Evolutionary conservation across 164 flowering plant genomes (phyloP).

Genomic region (Piper longum): DNA sequence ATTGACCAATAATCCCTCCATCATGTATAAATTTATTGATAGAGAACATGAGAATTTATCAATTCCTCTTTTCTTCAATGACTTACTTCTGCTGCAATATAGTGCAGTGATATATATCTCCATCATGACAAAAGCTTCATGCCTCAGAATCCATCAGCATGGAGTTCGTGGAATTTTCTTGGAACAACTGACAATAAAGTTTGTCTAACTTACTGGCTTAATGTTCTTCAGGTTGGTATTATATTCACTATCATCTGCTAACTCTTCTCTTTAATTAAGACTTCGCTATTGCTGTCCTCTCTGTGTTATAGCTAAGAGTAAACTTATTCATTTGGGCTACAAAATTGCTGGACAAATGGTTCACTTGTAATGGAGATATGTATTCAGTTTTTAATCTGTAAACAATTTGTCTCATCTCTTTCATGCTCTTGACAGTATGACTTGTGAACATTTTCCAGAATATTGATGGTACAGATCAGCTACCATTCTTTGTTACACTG

Average conservation of each 20-base stretch:
- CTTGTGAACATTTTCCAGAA: slow-evolving; percentile 38
- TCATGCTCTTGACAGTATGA: too few species aligned
- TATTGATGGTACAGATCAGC: slow-evolving; percentile 26
- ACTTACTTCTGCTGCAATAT: slow-evolving; percentile 6
- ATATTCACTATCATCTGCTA: not conserved
- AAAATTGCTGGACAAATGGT: too few species aligned
- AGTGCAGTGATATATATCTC: slow-evolving; percentile 77
- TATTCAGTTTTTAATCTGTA: too few species aligned
- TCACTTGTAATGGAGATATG: too few species aligned
- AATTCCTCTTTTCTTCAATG: not conserved
- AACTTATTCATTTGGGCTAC: too few species aligned
- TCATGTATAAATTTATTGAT: too few species aligned
- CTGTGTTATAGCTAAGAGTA: too few species aligned
- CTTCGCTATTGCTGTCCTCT: too few species aligned
- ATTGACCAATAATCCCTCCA: too few species aligned
- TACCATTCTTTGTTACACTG: slow-evolving; percentile 71
- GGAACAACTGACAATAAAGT: slow-evolving; percentile 53
- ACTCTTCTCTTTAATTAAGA: too few species aligned
- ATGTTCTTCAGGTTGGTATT: slow-evolving; percentile 68
- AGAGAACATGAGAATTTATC: not conserved
- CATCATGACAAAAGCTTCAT: slow-evolving; percentile 71
- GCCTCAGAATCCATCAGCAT: slow-evolving; percentile 86
- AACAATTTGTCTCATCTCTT: too few species aligned
- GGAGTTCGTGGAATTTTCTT: slow-evolving; percentile 99
- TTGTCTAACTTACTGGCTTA: slow-evolving; percentile 89